Conservation (phyloP, 208 protist species). For the Paratrypanosoma confusum region DNA sequence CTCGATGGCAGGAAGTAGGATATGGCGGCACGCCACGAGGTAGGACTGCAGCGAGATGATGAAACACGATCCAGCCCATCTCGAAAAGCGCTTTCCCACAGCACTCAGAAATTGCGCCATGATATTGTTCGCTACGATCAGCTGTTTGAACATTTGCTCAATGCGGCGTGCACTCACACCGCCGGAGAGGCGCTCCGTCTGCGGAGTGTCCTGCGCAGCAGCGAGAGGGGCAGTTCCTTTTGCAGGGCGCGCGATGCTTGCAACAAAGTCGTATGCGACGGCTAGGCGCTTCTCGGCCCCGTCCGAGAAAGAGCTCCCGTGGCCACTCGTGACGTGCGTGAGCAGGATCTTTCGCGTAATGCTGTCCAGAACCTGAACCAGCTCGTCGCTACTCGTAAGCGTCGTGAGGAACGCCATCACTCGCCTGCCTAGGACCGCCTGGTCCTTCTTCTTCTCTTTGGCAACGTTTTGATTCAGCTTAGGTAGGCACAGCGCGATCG, state of each 20-base stretch:
- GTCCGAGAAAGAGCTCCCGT: background rate
- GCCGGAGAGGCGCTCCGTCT: background rate
- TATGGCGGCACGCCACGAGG: conserved; percentile 59
- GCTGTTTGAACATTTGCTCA: conserved; percentile 49
- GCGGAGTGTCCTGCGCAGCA: background rate
- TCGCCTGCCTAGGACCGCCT: conserved; percentile 65
- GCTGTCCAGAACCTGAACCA: conserved; percentile 52
- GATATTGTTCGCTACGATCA: conserved; percentile 42
- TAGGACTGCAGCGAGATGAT: conserved; percentile 55
- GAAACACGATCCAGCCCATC: conserved; percentile 52
- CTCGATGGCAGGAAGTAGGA: conserved; percentile 21
- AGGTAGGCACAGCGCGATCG: conserved; percentile 55
- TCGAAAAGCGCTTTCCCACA: conserved; percentile 47
- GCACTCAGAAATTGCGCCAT: conserved; percentile 53
- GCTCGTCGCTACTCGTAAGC: conserved; percentile 19
- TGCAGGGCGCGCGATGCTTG: too few species aligned
- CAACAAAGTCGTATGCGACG: too few species aligned
- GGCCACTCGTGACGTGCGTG: conserved; percentile 25
- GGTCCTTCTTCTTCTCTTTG: conserved; percentile 67
- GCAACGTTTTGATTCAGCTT: conserved; percentile 57
- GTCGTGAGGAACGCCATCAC: conserved; percentile 67
- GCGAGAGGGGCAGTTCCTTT: too few species aligned
- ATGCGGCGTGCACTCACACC: conserved; percentile 14
- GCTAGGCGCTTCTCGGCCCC: background rate
- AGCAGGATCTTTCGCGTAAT: conserved; percentile 60